Evolutionary conservation across 306 rosid genomes (phyloP).

Genomic region (Mucuna pruriens): DNA sequence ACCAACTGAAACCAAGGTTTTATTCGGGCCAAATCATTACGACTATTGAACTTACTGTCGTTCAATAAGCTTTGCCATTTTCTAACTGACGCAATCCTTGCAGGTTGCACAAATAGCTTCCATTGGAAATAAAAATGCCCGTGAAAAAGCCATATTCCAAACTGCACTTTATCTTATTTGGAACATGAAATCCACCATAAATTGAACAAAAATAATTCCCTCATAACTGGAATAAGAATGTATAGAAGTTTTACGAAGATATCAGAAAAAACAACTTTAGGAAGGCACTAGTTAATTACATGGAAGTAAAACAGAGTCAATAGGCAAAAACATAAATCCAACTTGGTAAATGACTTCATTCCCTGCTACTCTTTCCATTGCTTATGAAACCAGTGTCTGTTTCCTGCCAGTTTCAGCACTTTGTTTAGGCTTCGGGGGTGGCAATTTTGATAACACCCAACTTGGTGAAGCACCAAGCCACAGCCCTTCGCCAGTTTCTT

Average conservation of each 20-base stretch:
- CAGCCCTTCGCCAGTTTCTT: conserved; percentile 61
- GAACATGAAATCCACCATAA: no score
- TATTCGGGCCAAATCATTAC: no score
- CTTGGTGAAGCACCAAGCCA: conserved; percentile 60
- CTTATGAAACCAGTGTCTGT: conserved; percentile 27
- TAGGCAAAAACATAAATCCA: background rate
- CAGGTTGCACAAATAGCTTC: no score
- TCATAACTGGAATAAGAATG: no score
- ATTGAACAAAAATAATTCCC: no score
- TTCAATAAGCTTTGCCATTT: no score
- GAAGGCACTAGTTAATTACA: conserved; percentile 14
- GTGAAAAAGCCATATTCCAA: no score
- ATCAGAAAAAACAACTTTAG: conserved; percentile 3
- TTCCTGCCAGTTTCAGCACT: background rate
- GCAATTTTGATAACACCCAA: conserved; percentile 60
- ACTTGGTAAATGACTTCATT: conserved; percentile 12
- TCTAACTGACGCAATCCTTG: no score
- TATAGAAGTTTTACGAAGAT: background rate
- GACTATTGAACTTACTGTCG: no score
- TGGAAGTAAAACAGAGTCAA: background rate
- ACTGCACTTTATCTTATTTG: no score
- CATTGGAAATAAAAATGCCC: no score
- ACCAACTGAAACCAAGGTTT: no score
- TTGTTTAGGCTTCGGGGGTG: conserved; percentile 48
- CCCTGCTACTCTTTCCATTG: background rate